Conservation (phyloP, 2,329 filamentous ascomycete species). For the Pseudogymnoascus verrucosus region DNA sequence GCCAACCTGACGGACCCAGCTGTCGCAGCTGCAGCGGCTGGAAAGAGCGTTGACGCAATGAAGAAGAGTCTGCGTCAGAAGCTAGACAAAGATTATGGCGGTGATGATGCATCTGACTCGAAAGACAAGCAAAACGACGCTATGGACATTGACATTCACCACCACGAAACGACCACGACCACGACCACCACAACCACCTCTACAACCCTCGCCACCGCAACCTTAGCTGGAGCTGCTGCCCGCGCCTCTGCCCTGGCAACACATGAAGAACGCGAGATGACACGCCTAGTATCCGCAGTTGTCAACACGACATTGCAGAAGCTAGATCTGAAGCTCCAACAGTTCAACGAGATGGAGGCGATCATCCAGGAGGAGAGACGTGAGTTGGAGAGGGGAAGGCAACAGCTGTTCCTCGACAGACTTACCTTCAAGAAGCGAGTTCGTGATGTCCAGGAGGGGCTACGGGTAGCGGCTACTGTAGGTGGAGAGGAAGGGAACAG, state of each 20-base stretch:
- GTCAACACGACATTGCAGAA: constrained; percentile 95
- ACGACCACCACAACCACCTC: constrained; percentile 42
- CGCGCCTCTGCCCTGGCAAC: constrained; percentile 83
- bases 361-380: constrained; percentile 86
- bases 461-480: constrained; percentile 43
- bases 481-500: constrained; percentile 31
- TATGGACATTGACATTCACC: constrained; percentile 56
- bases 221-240: constrained; percentile 77
- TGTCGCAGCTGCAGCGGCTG: constrained; percentile 83
- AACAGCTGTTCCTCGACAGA: constrained; percentile 89
- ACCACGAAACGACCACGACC: constrained; percentile 39
- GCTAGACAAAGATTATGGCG: constrained; percentile 54
- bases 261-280: constrained; percentile 95
- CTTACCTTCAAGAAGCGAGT: constrained; percentile 84
- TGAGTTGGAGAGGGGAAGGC: constrained; percentile 83
- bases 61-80: constrained; percentile 71
- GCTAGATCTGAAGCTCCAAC: constrained; percentile 88
- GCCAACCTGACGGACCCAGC: constrained; percentile 84
- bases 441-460: constrained; percentile 67
- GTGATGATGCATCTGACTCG: constrained; percentile 38
- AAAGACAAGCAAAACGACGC: constrained; percentile 48
- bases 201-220: constrained; percentile 61
- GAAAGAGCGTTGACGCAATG: constrained; percentile 79
- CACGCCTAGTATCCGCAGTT: constrained; percentile 80
- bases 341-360: constrained; percentile 93